Conservation (phyloP, 208 protist genomes). For the Acanthamoeba polyphaga region DNA sequence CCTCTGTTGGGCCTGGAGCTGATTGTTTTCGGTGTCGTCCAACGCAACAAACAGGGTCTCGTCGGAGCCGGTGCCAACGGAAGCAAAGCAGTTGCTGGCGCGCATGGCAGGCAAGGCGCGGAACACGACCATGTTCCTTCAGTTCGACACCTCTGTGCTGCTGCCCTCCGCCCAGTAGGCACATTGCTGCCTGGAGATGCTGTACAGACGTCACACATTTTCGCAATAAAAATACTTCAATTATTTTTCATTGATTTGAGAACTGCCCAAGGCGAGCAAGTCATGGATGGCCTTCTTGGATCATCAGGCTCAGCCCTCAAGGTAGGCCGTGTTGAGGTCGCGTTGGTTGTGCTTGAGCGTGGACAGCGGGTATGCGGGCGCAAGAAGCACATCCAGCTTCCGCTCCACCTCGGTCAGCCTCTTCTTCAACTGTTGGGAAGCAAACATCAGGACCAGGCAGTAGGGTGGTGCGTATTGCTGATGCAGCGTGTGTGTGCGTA, state of each 20-base stretch:
- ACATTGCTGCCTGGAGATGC: no score
- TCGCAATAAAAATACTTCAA: no score
- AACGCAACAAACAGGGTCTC: not conserved
- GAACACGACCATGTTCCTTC: conserved; percentile 60
- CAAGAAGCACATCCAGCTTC: conserved; percentile 49
- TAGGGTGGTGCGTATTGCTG: no score
- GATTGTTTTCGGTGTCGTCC: not conserved
- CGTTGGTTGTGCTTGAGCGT: conserved; percentile 4
- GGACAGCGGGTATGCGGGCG: conserved; percentile 1
- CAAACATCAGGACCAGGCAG: not conserved
- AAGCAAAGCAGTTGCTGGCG: conserved; percentile 51
- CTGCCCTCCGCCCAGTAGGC: no score
- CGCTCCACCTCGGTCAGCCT: conserved; percentile 12
- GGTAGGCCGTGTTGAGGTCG: conserved; percentile 20
- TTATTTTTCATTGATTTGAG: no score
- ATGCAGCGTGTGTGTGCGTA: not conserved
- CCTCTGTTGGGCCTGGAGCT: no score
- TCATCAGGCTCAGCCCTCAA: conserved; percentile 1
- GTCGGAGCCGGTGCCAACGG: not conserved
- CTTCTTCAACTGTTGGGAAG: conserved; percentile 28
- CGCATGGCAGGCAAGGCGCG: conserved; percentile 22
- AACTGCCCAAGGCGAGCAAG: no score
- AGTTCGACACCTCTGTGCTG: conserved; percentile 2
- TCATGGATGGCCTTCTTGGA: no score
- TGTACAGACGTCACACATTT: no score